Conservation (phyloP, 2,329 filamentous ascomycete genomes). For the Chrysoporthe deuterocubensis region DNA sequence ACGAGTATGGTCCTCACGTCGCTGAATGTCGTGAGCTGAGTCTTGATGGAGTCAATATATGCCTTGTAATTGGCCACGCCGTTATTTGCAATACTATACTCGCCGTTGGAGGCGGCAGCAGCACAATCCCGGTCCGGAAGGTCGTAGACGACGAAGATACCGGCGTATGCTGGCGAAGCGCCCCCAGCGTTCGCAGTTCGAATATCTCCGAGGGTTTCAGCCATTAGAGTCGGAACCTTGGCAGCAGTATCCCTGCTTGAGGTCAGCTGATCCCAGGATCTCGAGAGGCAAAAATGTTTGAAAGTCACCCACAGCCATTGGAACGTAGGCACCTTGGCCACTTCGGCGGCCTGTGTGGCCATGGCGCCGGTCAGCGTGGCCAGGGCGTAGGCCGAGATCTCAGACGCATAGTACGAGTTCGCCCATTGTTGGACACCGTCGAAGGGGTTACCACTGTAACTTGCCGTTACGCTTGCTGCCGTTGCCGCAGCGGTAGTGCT, state of each 20-base stretch:
- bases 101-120: slow-evolving; percentile 60
- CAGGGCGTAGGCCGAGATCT: slow-evolving; percentile 60
- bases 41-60: slow-evolving; percentile 56
- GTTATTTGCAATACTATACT: slow-evolving; percentile 54
- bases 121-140: slow-evolving; percentile 63
- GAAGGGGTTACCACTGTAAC: slow-evolving; percentile 60
- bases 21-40: slow-evolving; percentile 46
- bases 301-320: slow-evolving; percentile 51
- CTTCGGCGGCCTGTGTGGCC: slow-evolving; percentile 55
- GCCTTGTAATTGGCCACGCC: slow-evolving; percentile 58
- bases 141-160: slow-evolving; percentile 60
- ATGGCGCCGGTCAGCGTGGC: slow-evolving; percentile 62
- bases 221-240: slow-evolving; percentile 51
- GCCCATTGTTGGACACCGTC: slow-evolving; percentile 54
- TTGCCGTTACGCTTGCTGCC: slow-evolving; percentile 40
- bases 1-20: slow-evolving; percentile 50
- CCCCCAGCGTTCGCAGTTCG: slow-evolving; percentile 36
- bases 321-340: slow-evolving; percentile 57
- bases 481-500: slow-evolving; percentile 35
- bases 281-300: background rate
- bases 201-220: slow-evolving; percentile 46
- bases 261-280: background rate
- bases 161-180: slow-evolving; percentile 43
- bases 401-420: slow-evolving; percentile 60
- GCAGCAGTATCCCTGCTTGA: slow-evolving; percentile 49